Conservation (phyloP, 306 rosid genomes). For the Trifolium pratense region DNA sequence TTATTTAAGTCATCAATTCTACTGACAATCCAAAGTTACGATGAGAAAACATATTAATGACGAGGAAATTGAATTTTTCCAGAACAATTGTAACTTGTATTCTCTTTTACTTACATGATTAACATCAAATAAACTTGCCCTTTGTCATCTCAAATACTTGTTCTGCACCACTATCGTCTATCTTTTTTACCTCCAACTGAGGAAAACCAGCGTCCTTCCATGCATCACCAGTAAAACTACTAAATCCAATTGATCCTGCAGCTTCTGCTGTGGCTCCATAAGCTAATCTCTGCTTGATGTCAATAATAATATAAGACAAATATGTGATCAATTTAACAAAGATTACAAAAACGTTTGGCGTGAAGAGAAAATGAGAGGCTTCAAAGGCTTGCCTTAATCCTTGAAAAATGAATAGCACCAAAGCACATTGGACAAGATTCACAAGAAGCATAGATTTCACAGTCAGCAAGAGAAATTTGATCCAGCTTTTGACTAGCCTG, state of each 20-base stretch:
- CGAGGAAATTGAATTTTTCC: slow-evolving; percentile 12
- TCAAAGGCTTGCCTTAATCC: slow-evolving; percentile 65
- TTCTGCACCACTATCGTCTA: slow-evolving; percentile 81
- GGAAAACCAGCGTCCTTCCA: slow-evolving; percentile 74
- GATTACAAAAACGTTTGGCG: neutral
- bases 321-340: neutral
- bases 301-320: neutral
- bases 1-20: neutral
- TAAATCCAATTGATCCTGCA: slow-evolving; percentile 83
- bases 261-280: slow-evolving; percentile 92
- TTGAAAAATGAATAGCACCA: slow-evolving; percentile 88
- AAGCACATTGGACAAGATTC: slow-evolving; percentile 99
- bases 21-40: neutral
- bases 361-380: slow-evolving; percentile 3
- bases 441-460: slow-evolving; percentile 92
- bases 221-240: slow-evolving; percentile 82
- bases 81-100: slow-evolving; percentile 7
- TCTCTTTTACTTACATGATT: slow-evolving; percentile 1
- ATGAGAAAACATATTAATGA: neutral
- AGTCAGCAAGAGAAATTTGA: slow-evolving; percentile 73
- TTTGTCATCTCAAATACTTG: slow-evolving; percentile 90
- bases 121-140: slow-evolving; percentile 57
- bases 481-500: slow-evolving; percentile 89
- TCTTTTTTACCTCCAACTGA: slow-evolving; percentile 85
- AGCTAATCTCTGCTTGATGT: slow-evolving; percentile 75